A percentile compares a stretch with the other conserved stretches of the same genome.
phyloP scores from a whole-genome alignment of 345 rosid genomes.

The Gossypium stocksii region DNA sequence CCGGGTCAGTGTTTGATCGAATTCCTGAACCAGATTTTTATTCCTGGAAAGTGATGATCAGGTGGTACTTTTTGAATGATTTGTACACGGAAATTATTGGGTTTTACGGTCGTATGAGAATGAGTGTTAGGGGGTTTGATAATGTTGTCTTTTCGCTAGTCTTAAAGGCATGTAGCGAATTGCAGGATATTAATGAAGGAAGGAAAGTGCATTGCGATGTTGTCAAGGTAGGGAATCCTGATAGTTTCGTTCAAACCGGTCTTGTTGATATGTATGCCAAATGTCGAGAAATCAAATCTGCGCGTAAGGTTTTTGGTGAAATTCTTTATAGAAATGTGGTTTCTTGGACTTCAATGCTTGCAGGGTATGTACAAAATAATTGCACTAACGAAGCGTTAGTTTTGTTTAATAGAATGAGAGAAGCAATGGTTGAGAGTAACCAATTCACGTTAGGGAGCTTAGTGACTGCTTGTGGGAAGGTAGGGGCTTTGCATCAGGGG shows the following conservation, averaged over 20 bases:
- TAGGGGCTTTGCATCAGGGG: conserved; percentile 70
- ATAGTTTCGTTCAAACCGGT: conserved; percentile 57
- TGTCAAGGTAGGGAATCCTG: conserved; percentile 43
- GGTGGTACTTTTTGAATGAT: conserved; percentile 55
- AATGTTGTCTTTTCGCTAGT: conserved; percentile 51
- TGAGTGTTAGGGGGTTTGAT: conserved; percentile 30
- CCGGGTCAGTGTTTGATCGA: conserved; percentile 68
- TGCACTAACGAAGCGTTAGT: conserved; percentile 42
- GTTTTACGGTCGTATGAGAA: conserved; percentile 33
- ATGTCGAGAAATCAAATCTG: conserved; percentile 43
- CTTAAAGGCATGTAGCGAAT: conserved; percentile 68
- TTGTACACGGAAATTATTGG: conserved; percentile 35
- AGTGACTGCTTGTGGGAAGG: conserved; percentile 61
- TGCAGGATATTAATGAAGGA: conserved; percentile 46
- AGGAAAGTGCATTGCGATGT: conserved; percentile 58
- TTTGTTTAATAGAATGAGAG: conserved; percentile 72
- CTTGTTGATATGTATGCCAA: conserved; percentile 83
- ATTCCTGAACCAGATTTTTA: conserved; percentile 66
- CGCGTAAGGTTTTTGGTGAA: conserved; percentile 46
- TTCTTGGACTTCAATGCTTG: conserved; percentile 80
- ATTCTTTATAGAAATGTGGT: conserved; percentile 46
- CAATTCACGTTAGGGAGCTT: conserved; percentile 63
- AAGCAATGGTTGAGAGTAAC: conserved; percentile 38
- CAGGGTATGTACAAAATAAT: conserved; percentile 70
- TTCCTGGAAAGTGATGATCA: conserved; percentile 63